Base-by-base conservation (phyloP, 495 filamentous ascomycete genomes). In the Rostrohypoxylon terebratum region DNA sequence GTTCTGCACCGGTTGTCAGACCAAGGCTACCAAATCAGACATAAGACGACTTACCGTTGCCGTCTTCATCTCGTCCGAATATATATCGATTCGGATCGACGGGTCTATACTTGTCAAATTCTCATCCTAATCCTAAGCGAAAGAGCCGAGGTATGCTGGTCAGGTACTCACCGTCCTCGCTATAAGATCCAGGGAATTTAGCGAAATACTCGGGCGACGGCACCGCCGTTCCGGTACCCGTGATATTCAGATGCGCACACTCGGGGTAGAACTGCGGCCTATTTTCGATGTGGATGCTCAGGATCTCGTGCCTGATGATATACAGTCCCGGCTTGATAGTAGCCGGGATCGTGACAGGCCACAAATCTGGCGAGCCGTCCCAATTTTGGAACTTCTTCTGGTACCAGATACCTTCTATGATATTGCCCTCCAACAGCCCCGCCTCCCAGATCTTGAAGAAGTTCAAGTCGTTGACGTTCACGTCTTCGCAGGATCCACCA, bases 381-480 rank as follows among this genome's bases (percentile, higher is more conserved):
- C 83, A 85, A 50, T 79, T 75, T 69, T 86, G 82, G 51, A 88
- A 83, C 28, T 78, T 63, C 59, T 83, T 81, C 60, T 87, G 84
- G 54, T 84, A 87, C 87, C 87, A 88, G 62, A 71, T 73, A 13
- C 83, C 86, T 36, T 85, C 81, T n/a, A 80, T 78, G 48, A 89
- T 59, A 3, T 82, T 83, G 1, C 77, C 77, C 4, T 80, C 78
- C n/a, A 87, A 51, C 33, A 87, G 44, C 0, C 85, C 85, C 2
- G 77, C 81, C 60, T 87, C 80, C 78, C 83, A 85, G 71, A 87
- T 86, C 71, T 87, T 87, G 75, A 86, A 87, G 79, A 83, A 87
- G 6, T 79, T 66, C 14, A 75, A 72, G 34, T 76, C 59, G 33
- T 75, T 81, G 38, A 84, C 78, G 65, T 87, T 69, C 25, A 77